Evolutionary conservation across 225 moss, liverwort and hornwort species (phyloP).

Genomic region (Rhytidiadelphus loreus): DNA sequence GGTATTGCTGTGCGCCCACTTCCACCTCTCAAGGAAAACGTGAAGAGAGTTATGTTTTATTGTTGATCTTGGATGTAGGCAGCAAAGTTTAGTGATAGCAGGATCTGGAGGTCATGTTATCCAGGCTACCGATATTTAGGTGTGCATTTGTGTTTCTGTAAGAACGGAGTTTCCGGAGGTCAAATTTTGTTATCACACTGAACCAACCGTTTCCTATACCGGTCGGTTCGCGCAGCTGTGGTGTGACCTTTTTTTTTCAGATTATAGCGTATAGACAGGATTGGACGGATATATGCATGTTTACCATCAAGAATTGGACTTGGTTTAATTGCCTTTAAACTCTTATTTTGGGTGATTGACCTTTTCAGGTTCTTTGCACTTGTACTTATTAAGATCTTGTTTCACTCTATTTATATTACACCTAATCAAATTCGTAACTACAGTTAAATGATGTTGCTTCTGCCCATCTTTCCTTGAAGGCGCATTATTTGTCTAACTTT

Average conservation of each 20-base stretch:
- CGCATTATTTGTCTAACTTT: accelerated
- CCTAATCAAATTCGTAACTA: no score
- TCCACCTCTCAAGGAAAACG: conserved; percentile 86
- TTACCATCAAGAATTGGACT: background rate
- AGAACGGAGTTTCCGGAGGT: background rate
- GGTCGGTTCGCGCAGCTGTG: background rate
- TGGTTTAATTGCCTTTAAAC: background rate
- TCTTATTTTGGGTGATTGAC: background rate
- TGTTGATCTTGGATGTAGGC: conserved; percentile 15
- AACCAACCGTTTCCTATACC: background rate
- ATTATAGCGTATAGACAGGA: background rate
- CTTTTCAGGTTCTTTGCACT: background rate
- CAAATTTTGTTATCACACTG: background rate
- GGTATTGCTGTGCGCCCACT: conserved; percentile 63
- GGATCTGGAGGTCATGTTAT: background rate
- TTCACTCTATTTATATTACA: background rate
- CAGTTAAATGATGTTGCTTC: no score
- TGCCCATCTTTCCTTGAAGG: background rate
- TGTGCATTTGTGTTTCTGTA: background rate
- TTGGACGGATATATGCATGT: background rate
- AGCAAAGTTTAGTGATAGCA: background rate
- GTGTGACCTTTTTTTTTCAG: background rate
- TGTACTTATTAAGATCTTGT: background rate
- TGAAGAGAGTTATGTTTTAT: conserved; percentile 95
- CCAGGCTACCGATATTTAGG: background rate